phyloP scores from a whole-genome alignment of 2,329 filamentous ascomycete genomes.

The Venturia asperata region DNA sequence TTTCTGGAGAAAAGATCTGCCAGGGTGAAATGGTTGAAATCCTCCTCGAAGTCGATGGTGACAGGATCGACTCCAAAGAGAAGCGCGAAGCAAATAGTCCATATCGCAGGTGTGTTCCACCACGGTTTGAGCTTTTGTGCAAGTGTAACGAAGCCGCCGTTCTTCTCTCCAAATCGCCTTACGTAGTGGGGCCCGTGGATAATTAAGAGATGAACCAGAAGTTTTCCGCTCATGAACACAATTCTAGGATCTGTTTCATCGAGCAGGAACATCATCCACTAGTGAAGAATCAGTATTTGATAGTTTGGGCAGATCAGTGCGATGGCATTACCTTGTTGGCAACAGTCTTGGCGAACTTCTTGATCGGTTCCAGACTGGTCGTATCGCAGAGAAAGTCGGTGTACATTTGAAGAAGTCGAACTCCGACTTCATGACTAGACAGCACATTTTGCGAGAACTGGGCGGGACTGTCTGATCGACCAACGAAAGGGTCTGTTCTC shows the following conservation, averaged over 20 bases:
- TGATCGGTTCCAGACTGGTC: constrained; percentile 60
- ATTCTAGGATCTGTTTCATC: constrained; percentile 80
- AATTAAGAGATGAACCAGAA: constrained; percentile 77
- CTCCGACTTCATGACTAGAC: constrained; percentile 63
- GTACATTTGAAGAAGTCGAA: constrained; percentile 70
- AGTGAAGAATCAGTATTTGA: background rate
- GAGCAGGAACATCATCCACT: constrained; percentile 89
- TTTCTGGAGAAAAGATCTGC: constrained; percentile 59
- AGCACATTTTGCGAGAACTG: constrained; percentile 26
- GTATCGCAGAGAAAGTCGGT: constrained; percentile 69
- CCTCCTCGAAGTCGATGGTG: constrained; percentile 62
- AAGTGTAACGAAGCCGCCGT: constrained; percentile 82
- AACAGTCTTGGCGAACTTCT: constrained; percentile 87
- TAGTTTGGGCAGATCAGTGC: background rate
- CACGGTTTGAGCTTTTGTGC: constrained; percentile 73
- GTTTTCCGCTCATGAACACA: constrained; percentile 71
- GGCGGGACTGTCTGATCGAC: constrained; percentile 9
- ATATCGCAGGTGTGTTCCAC: constrained; percentile 80
- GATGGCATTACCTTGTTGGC: constrained; percentile 68
- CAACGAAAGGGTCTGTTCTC: background rate
- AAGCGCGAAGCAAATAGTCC: constrained; percentile 83
- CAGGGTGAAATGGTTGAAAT: constrained; percentile 68
- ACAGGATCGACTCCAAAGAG: constrained; percentile 79
- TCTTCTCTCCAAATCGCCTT: constrained; percentile 77
- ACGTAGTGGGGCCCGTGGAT: constrained; percentile 75